Base-by-base conservation (phyloP, 805 yeast genomes). In the Yarrowia osloensis region DNA sequence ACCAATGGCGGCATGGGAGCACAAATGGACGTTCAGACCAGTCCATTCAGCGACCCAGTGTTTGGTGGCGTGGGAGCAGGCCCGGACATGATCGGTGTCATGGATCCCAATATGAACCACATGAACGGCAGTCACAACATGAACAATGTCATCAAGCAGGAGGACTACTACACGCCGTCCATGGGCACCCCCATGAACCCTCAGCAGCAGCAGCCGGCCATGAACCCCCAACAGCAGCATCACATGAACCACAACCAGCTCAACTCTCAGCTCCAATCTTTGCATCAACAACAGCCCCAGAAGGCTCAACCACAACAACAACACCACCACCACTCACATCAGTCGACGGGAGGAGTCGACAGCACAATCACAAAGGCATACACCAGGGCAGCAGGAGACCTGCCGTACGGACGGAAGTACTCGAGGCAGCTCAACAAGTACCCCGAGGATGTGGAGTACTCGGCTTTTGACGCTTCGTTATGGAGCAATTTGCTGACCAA, bases 361-460 rank as follows among this genome's bases (percentile, higher is more conserved):
- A 5, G 33, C 9, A 44, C 33, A 8, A 12, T 26, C 24, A 33
- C 66, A 17, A 61, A 61, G 54, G 42, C 66, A 22, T 61, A 44
- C 33, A 61, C 66, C 21, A 13, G 54, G 24, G 54, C 66, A 22
- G 54, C 66, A 31, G 52, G 54, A 6, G 54, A 61, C 42, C 17
- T 61, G 19, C 66, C 40, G 8, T 61, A 44, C 26, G 66, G 66
- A 6, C 52, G 54, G 12, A 61, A 61, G 24, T 61, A 44, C 54
- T 61, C 66, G 6, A 9, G 66, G 3, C 66, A 61, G 17, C 52
- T 46, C 40, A 61, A 61, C 54, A 44, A 29, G 44, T 46, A 44
- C 54, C 66, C 66, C 15, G 66, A 61, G 33, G 66, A 61, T 13
- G 66, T 61, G 22, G 66, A 61, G 15, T 61, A 61, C 29, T 44